Evolutionary conservation across 2,329 filamentous ascomycete species (phyloP).

Genomic region (Cytospora paraplurivora): DNA sequence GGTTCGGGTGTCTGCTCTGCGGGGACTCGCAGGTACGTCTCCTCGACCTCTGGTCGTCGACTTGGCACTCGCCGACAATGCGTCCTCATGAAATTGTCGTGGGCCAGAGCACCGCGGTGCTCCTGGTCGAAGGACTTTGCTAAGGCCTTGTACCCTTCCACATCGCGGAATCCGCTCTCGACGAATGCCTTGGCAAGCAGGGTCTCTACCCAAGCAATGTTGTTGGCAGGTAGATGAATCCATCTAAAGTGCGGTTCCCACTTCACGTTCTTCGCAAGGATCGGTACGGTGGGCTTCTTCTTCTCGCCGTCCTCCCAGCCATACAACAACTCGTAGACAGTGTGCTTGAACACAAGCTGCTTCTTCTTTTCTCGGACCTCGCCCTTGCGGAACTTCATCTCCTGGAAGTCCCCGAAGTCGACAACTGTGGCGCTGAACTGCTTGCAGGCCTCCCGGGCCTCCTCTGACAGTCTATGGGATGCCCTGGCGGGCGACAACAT

Average conservation of each 20-base stretch:
- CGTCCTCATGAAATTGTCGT: conserved; percentile 65
- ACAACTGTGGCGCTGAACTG: conserved; percentile 55
- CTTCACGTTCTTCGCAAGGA: conserved; percentile 47
- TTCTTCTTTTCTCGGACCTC: conserved; percentile 32
- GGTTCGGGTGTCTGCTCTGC: conserved; percentile 29
- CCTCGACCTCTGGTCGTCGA: conserved; percentile 39
- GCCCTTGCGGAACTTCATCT: conserved; percentile 21
- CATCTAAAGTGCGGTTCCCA: conserved; percentile 52
- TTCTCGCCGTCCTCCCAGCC: conserved; percentile 45
- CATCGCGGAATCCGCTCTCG: conserved; percentile 62
- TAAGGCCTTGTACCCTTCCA: conserved; percentile 64
- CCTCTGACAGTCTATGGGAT: conserved; percentile 39
- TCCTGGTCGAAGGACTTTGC: conserved; percentile 64
- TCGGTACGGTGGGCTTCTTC: conserved; percentile 49
- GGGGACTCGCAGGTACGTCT: conserved; percentile 31
- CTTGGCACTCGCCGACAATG: conserved; percentile 54
- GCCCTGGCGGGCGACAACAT: conserved; percentile 43
- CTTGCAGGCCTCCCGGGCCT: conserved; percentile 48
- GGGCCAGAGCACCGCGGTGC: conserved; percentile 58
- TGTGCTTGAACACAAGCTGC: conserved; percentile 49
- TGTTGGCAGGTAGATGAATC: conserved; percentile 57
- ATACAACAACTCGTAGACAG: conserved; percentile 55
- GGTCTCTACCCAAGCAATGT: conserved; percentile 63
- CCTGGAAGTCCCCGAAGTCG: conserved; percentile 49
- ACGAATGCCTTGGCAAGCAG: conserved; percentile 66